phyloP scores from a whole-genome alignment of 2,329 filamentous ascomycete genomes.

The Cytospora schulzeri region DNA sequence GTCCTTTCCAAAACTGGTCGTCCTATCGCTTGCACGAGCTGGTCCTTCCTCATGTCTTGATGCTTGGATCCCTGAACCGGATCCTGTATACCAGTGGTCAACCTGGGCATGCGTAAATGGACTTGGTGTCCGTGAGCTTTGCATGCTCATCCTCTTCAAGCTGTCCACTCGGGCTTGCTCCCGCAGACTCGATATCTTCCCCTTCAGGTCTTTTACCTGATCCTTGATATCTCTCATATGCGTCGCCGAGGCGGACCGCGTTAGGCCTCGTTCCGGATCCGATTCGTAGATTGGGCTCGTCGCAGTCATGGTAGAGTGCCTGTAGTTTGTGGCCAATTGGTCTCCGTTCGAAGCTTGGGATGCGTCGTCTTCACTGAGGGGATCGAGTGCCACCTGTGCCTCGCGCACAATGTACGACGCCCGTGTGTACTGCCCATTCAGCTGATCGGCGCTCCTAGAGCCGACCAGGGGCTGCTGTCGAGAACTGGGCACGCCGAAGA shows the following conservation, averaged over 20 bases:
- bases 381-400: slow-evolving; percentile 45
- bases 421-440: slow-evolving; percentile 37
- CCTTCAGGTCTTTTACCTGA: slow-evolving; percentile 83
- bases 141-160: slow-evolving; percentile 74
- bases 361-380: slow-evolving; percentile 56
- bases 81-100: slow-evolving; percentile 54
- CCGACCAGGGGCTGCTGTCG: slow-evolving; percentile 49
- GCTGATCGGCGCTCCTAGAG: slow-evolving; percentile 48
- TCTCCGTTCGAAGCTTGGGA: slow-evolving; percentile 26
- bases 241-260: slow-evolving; percentile 70
- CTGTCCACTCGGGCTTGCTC: slow-evolving; percentile 79
- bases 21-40: slow-evolving; percentile 18
- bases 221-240: slow-evolving; percentile 75
- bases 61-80: slow-evolving; percentile 22
- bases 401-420: slow-evolving; percentile 45
- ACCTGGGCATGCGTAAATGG: slow-evolving; percentile 72
- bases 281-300: slow-evolving; percentile 50
- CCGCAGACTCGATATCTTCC: slow-evolving; percentile 78
- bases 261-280: slow-evolving; percentile 51
- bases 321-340: slow-evolving; percentile 21
- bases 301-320: slow-evolving; percentile 37
- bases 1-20: slow-evolving; percentile 10
- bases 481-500: slow-evolving; percentile 61
- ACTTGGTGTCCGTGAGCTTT: slow-evolving; percentile 73
- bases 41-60: slow-evolving; percentile 26